A percentile compares a stretch with the other conserved stretches of the same genome.
These are phyloP conservation scores for Vachellia pachyceras DNA, from an alignment of 306 rosid species.

Conservation along the genomic window DNA sequence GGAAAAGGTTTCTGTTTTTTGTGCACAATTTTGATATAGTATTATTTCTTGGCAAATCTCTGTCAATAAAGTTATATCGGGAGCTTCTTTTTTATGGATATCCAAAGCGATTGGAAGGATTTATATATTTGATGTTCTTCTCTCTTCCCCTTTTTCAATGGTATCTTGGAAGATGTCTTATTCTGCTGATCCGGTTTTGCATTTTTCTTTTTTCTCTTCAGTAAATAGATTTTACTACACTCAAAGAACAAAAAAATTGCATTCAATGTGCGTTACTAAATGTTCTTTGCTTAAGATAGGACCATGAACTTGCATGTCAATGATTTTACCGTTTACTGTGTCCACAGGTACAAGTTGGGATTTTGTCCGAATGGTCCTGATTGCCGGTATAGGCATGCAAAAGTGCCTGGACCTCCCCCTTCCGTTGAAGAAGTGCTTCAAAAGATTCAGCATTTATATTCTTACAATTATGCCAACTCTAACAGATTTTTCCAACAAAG, in stretches of 20 bases:
- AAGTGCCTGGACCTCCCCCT: slow-evolving; percentile 95
- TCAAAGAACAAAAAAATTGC: not conserved
- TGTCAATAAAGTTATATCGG: slow-evolving; percentile 24
- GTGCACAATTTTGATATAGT: not conserved
- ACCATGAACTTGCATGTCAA: slow-evolving; percentile 23
- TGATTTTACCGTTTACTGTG: slow-evolving; percentile 32
- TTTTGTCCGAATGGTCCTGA: slow-evolving; percentile 99
- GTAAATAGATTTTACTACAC: not conserved
- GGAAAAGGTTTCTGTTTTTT: not conserved
- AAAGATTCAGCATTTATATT: slow-evolving; percentile 90
- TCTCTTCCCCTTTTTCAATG: slow-evolving; percentile 20
- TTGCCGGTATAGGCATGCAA: slow-evolving; percentile 97
- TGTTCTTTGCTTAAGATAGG: slow-evolving; percentile 7
- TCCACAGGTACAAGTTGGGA: slow-evolving; percentile 95
- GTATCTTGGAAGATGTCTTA: slow-evolving; percentile 11
- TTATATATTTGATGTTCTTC: slow-evolving; percentile 33
- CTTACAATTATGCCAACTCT: slow-evolving; percentile 68
- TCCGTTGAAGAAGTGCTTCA: slow-evolving; percentile 96
- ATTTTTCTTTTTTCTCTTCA: slow-evolving; percentile 8
- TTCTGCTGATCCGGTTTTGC: slow-evolving; percentile 21
- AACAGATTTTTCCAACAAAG: slow-evolving; percentile 82
- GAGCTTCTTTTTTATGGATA: slow-evolving; percentile 17
- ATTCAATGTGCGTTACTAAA: slow-evolving; percentile 18
- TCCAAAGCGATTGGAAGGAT: slow-evolving; percentile 30
- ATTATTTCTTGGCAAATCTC: slow-evolving; percentile 17